Evolutionary conservation across 2,329 filamentous ascomycete genomes (phyloP).

Genomic region (Epichloe gansuensis): DNA sequence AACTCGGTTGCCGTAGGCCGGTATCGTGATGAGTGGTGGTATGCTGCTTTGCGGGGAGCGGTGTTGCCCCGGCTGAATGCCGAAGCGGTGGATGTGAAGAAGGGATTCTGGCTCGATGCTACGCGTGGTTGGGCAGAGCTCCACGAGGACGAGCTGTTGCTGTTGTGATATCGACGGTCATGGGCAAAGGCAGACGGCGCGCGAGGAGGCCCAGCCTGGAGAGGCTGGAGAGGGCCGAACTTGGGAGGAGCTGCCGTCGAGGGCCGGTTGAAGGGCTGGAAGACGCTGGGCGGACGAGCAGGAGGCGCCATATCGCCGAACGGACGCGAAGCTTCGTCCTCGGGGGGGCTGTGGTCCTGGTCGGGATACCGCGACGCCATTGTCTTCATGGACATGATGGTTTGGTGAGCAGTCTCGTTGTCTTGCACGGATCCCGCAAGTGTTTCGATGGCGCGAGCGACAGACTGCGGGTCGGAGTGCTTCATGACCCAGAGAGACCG

Average conservation of each 20-base stretch:
- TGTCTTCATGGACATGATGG: constrained; percentile 15
- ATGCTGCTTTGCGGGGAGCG: neutral
- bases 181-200: constrained; percentile 14
- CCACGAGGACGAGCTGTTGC: constrained; percentile 9
- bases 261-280: constrained; percentile 13
- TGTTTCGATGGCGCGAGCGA: constrained; percentile 21
- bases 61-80: constrained; percentile 4
- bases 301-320: constrained; percentile 3
- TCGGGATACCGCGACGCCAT: constrained; percentile 3
- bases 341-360: neutral
- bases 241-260: constrained; percentile 15
- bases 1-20: constrained; percentile 22
- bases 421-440: constrained; percentile 17
- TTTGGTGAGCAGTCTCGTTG: constrained; percentile 14
- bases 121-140: constrained; percentile 10
- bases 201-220: constrained; percentile 17
- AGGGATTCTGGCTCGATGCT: neutral
- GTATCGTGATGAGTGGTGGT: constrained; percentile 12
- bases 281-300: constrained; percentile 14
- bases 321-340: neutral
- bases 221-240: constrained; percentile 19
- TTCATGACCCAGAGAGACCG: constrained; percentile 24
- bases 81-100: constrained; percentile 4
- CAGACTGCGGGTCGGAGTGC: constrained; percentile 18
- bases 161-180: constrained; percentile 12